Percentiles rank a stretch among this genome's conserved stretches.
Evolutionary conservation across 441 rosid genomes (phyloP).

Genomic region (Rhodomyrtus psidioides): DNA sequence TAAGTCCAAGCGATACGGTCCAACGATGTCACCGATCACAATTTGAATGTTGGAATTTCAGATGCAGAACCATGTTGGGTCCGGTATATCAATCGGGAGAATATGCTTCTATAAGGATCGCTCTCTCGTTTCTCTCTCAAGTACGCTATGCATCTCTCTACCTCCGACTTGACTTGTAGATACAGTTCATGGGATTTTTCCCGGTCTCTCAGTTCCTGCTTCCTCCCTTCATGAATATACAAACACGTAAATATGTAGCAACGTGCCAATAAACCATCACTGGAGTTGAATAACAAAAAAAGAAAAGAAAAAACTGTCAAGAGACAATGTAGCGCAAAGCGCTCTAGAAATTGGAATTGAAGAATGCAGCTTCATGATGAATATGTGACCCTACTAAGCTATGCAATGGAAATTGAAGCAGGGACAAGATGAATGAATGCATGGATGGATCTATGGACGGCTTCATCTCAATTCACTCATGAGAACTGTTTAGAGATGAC

Average conservation of each 20-base stretch:
- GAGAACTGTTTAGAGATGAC: neutral
- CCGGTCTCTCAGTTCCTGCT: constrained; percentile 42
- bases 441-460: neutral
- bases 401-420: neutral
- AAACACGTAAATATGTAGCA: neutral
- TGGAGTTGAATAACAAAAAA: neutral
- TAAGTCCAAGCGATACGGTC: neutral
- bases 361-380: neutral
- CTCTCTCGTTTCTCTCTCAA: constrained; percentile 54
- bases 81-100: constrained; percentile 46
- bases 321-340: neutral
- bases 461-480: neutral
- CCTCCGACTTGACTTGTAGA: constrained; percentile 61
- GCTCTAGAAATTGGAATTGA: neutral
- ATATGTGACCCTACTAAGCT: neutral
- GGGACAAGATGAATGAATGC: neutral
- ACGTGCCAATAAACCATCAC: no score
- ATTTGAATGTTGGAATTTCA: constrained; percentile 59
- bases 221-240: constrained; percentile 35
- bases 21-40: constrained; percentile 9
- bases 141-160: constrained; percentile 50
- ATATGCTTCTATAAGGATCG: constrained; percentile 62
- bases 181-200: constrained; percentile 60
- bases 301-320: neutral
- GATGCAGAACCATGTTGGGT: constrained; percentile 36